Percentiles rank a stretch among this genome's conserved stretches.
Evolutionary conservation across 2,329 filamentous ascomycete genomes (phyloP).

Genomic region (Lasiodiplodia sp.): DNA sequence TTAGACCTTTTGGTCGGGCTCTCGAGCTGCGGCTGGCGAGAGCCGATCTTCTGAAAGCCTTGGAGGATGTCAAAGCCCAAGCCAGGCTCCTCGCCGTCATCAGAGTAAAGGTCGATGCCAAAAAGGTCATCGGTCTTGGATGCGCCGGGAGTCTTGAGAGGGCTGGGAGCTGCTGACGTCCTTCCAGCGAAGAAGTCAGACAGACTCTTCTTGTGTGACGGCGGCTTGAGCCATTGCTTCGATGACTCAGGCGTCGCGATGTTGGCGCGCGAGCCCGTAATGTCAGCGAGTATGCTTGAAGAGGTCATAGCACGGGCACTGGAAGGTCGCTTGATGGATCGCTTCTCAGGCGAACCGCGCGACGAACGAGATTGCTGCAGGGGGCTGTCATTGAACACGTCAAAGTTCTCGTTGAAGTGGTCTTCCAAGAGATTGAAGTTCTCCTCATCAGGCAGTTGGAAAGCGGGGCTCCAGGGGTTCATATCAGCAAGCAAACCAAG

Average conservation of each 20-base stretch:
- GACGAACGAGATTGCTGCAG: slow-evolving; percentile 53
- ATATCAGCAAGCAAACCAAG: slow-evolving; percentile 47
- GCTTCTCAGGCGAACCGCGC: slow-evolving; percentile 71
- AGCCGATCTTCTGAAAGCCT: slow-evolving; percentile 77
- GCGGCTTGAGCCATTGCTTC: slow-evolving; percentile 54
- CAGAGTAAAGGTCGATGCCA: slow-evolving; percentile 62
- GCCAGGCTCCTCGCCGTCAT: slow-evolving; percentile 66
- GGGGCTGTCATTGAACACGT: slow-evolving; percentile 63
- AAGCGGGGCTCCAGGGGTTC: slow-evolving; percentile 67
- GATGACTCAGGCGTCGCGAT: slow-evolving; percentile 56
- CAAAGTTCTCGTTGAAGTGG: slow-evolving; percentile 61
- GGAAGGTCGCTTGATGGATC: slow-evolving; percentile 65
- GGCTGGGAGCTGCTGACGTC: slow-evolving; percentile 24
- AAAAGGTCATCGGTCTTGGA: slow-evolving; percentile 59
- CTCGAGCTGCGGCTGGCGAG: slow-evolving; percentile 28
- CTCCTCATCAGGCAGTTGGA: slow-evolving; percentile 67
- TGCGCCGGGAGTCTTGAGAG: slow-evolving; percentile 24
- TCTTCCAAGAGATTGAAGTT: slow-evolving; percentile 59
- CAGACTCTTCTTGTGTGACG: slow-evolving; percentile 35
- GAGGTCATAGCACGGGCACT: slow-evolving; percentile 70
- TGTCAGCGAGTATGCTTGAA: slow-evolving; percentile 67
- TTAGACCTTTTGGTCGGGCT: slow-evolving; percentile 27
- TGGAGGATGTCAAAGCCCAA: slow-evolving; percentile 74
- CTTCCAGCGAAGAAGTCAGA: slow-evolving; percentile 30
- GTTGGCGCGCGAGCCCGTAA: slow-evolving; percentile 63